Percentiles rank a stretch among this genome's conserved stretches.
phyloP scores from a whole-genome alignment of 2,329 filamentous ascomycete species.

The Aspergillus luchuensis region DNA sequence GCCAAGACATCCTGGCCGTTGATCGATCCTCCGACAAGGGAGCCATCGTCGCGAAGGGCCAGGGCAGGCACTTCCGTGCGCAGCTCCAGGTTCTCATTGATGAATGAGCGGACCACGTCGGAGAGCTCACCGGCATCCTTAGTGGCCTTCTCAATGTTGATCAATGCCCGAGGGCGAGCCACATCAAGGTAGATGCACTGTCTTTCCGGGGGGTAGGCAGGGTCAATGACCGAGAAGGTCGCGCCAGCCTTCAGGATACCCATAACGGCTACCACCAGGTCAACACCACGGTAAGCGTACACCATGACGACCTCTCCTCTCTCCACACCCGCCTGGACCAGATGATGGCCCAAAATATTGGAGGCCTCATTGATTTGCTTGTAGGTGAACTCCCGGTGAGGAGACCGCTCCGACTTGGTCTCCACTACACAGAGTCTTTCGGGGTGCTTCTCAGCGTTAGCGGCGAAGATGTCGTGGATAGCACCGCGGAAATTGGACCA shows the following conservation, averaged over 20 bases:
- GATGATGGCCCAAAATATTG: conserved; percentile 76
- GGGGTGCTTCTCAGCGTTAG: conserved; percentile 65
- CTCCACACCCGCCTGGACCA: conserved; percentile 71
- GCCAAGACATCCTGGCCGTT: conserved; percentile 70
- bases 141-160: conserved; percentile 72
- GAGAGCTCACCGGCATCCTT: conserved; percentile 67
- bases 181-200: conserved; percentile 85
- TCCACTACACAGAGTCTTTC: conserved; percentile 69
- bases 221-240: conserved; percentile 69
- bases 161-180: conserved; percentile 69
- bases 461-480: conserved; percentile 48
- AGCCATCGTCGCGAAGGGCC: conserved; percentile 69
- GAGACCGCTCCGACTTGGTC: conserved; percentile 55
- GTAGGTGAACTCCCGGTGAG: conserved; percentile 75
- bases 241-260: conserved; percentile 65
- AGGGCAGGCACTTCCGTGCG: conserved; percentile 75
- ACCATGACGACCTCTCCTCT: conserved; percentile 92
- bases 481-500: conserved; percentile 49
- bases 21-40: conserved; percentile 67
- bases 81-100: conserved; percentile 70
- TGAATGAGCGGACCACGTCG: conserved; percentile 64
- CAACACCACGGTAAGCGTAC: conserved; percentile 80
- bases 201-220: conserved; percentile 75
- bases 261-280: conserved; percentile 77
- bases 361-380: conserved; percentile 82